Percentiles rank a stretch among this genome's conserved stretches.
These are phyloP conservation scores for Clohesyomyces aquaticus DNA, from an alignment of 495 filamentous ascomycete species.

Conservation along the genomic window DNA sequence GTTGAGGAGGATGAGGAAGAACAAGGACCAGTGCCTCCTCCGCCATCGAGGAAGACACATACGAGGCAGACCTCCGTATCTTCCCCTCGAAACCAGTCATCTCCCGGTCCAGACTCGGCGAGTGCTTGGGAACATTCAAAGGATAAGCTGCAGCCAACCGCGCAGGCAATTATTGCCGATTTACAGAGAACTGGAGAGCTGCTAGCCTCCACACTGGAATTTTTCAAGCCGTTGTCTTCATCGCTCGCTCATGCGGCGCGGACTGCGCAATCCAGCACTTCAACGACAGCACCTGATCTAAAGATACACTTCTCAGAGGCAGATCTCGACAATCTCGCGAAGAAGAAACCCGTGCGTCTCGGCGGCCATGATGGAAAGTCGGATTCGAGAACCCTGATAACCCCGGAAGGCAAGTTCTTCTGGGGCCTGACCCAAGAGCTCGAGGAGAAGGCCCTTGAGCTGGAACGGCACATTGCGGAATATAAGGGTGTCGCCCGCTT, in stretches of 20 bases:
- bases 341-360: constrained; percentile 50
- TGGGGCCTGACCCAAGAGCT: constrained; percentile 75
- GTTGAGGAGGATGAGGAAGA: constrained; percentile 49
- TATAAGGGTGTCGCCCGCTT: constrained; percentile 27
- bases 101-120: constrained; percentile 1
- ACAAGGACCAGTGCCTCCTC: constrained; percentile 5
- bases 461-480: constrained; percentile 63
- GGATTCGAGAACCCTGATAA: constrained; percentile 64
- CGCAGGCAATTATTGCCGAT: constrained; percentile 50
- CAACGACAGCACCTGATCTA: constrained; percentile 27
- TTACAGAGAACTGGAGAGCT: constrained; percentile 56
- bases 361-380: constrained; percentile 43
- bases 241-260: constrained; percentile 46
- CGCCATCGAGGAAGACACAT: constrained; percentile 12
- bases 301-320: constrained; percentile 43
- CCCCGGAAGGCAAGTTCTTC: constrained; percentile 77
- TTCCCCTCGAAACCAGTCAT: constrained; percentile 20
- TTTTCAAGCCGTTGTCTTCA: constrained; percentile 59
- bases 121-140: constrained; percentile 5
- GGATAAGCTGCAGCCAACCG: constrained; percentile 30
- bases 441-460: constrained; percentile 73
- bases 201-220: constrained; percentile 54
- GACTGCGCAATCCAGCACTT: constrained; percentile 1
- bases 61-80: constrained; percentile 17
- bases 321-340: constrained; percentile 44